Conservation (phyloP, 169 alveolate genomes). For the Plasmodium sp. region DNA sequence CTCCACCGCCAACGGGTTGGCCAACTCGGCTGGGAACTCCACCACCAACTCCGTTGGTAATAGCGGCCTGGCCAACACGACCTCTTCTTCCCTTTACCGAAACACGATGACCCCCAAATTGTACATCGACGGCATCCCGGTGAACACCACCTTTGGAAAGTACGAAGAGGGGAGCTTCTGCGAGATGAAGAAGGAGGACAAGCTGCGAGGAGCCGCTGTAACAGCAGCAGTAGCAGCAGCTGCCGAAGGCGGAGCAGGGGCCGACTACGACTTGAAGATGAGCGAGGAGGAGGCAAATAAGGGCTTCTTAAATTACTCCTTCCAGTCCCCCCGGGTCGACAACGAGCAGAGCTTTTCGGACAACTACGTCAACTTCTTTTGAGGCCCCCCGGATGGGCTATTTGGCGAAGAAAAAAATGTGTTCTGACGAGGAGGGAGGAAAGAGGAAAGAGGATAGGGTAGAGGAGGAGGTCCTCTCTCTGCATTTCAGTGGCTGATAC, state of each 20-base stretch:
- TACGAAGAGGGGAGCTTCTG: neutral
- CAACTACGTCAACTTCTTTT: slow-evolving; percentile 43
- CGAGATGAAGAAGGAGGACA: neutral
- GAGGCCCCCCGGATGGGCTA: neutral
- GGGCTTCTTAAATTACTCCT: slow-evolving; percentile 13
- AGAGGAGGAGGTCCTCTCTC: neutral
- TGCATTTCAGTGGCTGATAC: neutral
- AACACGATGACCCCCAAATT: neutral
- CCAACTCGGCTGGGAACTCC: neutral
- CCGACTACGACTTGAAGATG: neutral
- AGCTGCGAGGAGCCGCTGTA: neutral
- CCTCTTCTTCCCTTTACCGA: neutral
- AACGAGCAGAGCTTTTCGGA: slow-evolving; percentile 39
- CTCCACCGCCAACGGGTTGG: neutral
- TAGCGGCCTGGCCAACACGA: neutral
- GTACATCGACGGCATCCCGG: neutral
- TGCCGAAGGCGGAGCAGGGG: neutral
- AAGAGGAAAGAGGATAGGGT: too few species aligned
- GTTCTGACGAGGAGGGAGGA: neutral
- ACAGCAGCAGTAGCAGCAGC: neutral
- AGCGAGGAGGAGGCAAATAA: slow-evolving; percentile 12
- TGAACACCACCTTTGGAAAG: neutral
- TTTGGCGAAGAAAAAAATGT: neutral
- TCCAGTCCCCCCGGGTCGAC: slow-evolving; percentile 27
- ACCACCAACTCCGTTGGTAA: neutral